Conservation (phyloP, 1,284 basidiomycete species). For the Farysia itapuensis region DNA sequence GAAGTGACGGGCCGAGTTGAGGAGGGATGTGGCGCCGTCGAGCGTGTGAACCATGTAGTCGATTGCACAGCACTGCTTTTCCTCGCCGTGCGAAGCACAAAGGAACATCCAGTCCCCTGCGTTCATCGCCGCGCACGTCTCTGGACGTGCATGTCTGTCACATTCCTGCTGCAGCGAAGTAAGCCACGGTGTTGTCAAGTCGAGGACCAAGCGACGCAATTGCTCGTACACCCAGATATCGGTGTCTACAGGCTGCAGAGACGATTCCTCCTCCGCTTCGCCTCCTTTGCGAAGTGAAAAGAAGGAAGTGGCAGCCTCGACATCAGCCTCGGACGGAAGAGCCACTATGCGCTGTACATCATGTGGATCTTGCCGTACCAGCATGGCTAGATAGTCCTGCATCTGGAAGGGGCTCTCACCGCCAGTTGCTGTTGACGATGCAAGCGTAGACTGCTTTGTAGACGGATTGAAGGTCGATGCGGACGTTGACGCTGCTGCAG, state of each 20-base stretch:
- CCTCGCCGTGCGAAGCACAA: conserved; percentile 77
- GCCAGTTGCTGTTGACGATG: background rate
- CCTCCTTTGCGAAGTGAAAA: conserved; percentile 52
- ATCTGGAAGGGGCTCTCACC: conserved; percentile 85
- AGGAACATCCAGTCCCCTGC: conserved; percentile 95
- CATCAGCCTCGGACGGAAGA: conserved; percentile 60
- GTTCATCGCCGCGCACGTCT: conserved; percentile 90
- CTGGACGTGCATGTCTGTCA: conserved; percentile 18
- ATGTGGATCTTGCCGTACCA: conserved; percentile 82
- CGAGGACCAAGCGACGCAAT: conserved; percentile 83
- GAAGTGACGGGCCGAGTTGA: conserved; percentile 87
- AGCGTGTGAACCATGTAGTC: conserved; percentile 95
- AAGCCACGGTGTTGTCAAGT: conserved; percentile 84
- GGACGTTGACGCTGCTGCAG: conserved; percentile 1
- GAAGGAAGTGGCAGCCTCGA: conserved; percentile 16
- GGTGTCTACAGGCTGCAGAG: conserved; percentile 62
- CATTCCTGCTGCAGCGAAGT: conserved; percentile 83
- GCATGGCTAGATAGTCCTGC: conserved; percentile 87
- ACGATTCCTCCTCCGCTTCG: conserved; percentile 9
- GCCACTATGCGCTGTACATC: conserved; percentile 80
- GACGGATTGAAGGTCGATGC: conserved; percentile 2
- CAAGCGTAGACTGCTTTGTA: background rate
- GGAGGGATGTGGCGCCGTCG: conserved; percentile 87
- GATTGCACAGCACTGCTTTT: conserved; percentile 78
- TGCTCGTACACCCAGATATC: conserved; percentile 94